Evolutionary conservation across 805 yeast genomes (phyloP), one percentile per base, ranked within the genome.

Genomic region (Schwanniomyces vanrijiae): DNA sequence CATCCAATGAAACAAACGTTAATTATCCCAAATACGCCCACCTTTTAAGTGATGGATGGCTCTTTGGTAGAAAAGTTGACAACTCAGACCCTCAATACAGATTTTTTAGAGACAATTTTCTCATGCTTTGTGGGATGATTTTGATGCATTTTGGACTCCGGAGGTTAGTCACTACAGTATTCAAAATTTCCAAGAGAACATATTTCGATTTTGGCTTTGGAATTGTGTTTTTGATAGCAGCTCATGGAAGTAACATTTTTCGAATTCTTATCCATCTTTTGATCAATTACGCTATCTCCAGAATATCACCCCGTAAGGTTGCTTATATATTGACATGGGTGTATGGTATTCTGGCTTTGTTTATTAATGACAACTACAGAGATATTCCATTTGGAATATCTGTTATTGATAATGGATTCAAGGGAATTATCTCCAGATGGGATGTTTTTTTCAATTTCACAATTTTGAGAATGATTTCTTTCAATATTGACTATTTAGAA

Each of bases 371-470:
- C 56, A 71, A 68, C 44, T 82, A 74, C 50, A 74, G 90, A 44
- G 73, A 77, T 18, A 74, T 76, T 48, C 78, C 77, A 19, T 76
- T 78, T 40, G 84, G 80, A 0, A 62, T 88, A n/a, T 61, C 72
- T 0, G 67, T 78, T 31, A 64, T 88, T 55, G 96, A 90, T 58
- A 55, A 68, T 22, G 77, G 78, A 0, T 85, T 79, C 55, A 77
- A 78, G 41, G 97, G 98, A 0, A 77, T 91, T 11, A 84, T 94
- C 50, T 75, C 82, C 14, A 77, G 98, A 56, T 94, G 99, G 99
- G 97, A 94, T 61, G 97, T 94, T 3, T 89, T 88, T 56, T 94
- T 83, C 76, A 94, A 94, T 67, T 90, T 95, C 66, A 86, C 96
- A 1, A 69, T 92, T 49, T 75, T 94, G 45, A 78, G 97, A 58